These are phyloP conservation scores for Geranomyces variabilis DNA, from an alignment of 192 early-diverging fungal species.

Conservation along the genomic window DNA sequence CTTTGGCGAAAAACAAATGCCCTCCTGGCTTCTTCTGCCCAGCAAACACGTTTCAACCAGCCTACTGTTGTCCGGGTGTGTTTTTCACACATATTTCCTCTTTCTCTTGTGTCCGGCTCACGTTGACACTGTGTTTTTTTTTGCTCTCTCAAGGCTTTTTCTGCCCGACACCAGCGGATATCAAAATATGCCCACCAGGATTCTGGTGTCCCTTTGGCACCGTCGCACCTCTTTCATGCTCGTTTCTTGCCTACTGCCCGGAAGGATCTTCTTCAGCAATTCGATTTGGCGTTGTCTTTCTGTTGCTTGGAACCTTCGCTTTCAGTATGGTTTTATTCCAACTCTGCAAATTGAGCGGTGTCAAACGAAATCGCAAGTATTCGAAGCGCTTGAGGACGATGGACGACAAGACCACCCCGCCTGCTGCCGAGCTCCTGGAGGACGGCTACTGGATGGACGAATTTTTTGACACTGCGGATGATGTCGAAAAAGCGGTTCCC, in stretches of 20 bases:
- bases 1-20: slow-evolving; percentile 11
- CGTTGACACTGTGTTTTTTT: too few relatives aligned
- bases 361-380: slow-evolving; percentile 24
- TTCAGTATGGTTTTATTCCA: slow-evolving; percentile 15
- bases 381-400: neutral
- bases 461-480: too few relatives aligned
- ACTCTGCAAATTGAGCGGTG: neutral
- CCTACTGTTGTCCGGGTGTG: slow-evolving; percentile 54
- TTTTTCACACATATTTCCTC: too few relatives aligned
- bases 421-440: too few relatives aligned
- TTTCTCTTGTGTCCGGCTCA: too few relatives aligned
- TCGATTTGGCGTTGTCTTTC: slow-evolving; percentile 27
- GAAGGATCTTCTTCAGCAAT: slow-evolving; percentile 26
- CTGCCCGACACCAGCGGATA: slow-evolving; percentile 52
- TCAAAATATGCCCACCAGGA: slow-evolving; percentile 55
- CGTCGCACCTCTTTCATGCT: slow-evolving; percentile 34
- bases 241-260: slow-evolving; percentile 37
- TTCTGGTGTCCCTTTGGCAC: slow-evolving; percentile 60
- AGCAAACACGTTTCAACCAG: slow-evolving; percentile 55
- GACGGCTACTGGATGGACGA: neutral
- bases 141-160: slow-evolving; percentile 46
- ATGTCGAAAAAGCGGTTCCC: neutral
- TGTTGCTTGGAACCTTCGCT: slow-evolving; percentile 30
- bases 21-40: slow-evolving; percentile 57
- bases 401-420: neutral